phyloP scores from a whole-genome alignment of 768 basidiomycete genomes.

The Suillus weaverae region DNA sequence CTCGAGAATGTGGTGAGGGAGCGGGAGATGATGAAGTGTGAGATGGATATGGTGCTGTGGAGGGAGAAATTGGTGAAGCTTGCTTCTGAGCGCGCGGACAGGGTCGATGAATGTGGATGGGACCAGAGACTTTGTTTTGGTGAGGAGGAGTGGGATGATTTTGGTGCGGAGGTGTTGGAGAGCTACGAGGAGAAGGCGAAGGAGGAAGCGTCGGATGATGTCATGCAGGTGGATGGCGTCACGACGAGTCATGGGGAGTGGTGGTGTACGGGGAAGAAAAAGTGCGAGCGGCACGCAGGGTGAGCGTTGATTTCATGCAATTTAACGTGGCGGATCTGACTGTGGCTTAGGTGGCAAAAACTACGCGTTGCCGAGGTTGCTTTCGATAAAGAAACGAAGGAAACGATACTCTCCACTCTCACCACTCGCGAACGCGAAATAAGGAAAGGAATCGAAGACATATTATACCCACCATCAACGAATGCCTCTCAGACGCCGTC shows the following conservation, averaged over 20 bases:
- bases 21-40: slow-evolving; percentile 64
- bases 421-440: slow-evolving; percentile 78
- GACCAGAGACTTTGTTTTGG: slow-evolving; percentile 82
- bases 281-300: slow-evolving; percentile 81
- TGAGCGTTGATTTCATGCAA: slow-evolving; percentile 31
- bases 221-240: slow-evolving; percentile 38
- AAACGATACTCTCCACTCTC: slow-evolving; percentile 62
- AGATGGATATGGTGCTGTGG: slow-evolving; percentile 70
- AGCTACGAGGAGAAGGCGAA: slow-evolving; percentile 58
- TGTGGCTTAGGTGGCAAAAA: slow-evolving; percentile 66
- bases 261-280: slow-evolving; percentile 79
- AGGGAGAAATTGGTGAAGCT: slow-evolving; percentile 67
- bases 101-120: slow-evolving; percentile 80
- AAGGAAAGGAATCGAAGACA: slow-evolving; percentile 74
- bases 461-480: slow-evolving; percentile 50
- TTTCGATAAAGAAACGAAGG: slow-evolving; percentile 76
- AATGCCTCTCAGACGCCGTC: slow-evolving; percentile 33
- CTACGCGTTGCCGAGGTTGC: slow-evolving; percentile 70
- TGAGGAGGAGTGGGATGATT: slow-evolving; percentile 77
- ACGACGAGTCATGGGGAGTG: slow-evolving; percentile 48
- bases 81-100: slow-evolving; percentile 64
- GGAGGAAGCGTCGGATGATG: slow-evolving; percentile 33
- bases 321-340: slow-evolving; percentile 9
- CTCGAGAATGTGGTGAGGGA: slow-evolving; percentile 59
- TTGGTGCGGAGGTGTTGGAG: slow-evolving; percentile 64